These are phyloP conservation scores for Pyropia yezoensis DNA, from an alignment of 23 red algal genomes.

Conservation along the genomic window DNA sequence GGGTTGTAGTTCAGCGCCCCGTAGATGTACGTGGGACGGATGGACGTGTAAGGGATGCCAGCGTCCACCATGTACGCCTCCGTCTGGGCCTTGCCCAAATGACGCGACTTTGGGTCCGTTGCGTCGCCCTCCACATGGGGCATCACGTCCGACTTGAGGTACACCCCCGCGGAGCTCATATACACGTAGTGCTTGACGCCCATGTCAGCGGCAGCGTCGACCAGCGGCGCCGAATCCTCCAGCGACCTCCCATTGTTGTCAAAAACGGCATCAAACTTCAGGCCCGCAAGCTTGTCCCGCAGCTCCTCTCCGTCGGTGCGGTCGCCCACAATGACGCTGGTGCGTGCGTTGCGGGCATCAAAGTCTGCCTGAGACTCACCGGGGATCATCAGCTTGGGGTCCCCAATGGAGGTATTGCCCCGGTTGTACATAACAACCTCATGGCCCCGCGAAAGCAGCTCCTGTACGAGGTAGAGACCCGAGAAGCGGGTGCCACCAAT, in stretches of 20 bases:
- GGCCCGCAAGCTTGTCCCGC: constrained; percentile 5
- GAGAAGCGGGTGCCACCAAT: constrained; percentile 96
- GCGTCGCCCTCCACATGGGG: constrained; percentile 90
- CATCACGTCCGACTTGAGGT: constrained; percentile 74
- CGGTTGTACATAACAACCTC: constrained; percentile 81
- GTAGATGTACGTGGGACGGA: constrained; percentile 98
- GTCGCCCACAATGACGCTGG: constrained; percentile 58
- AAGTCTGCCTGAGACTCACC: constrained; percentile 76
- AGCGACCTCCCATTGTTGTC: constrained; percentile 88
- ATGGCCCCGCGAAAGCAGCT: constrained; percentile 60
- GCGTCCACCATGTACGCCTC: constrained; percentile 61
- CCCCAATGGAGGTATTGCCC: constrained; percentile 41
- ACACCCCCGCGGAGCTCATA: constrained; percentile 95
- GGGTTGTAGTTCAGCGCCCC: constrained; percentile 97
- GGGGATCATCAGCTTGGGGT: constrained; percentile 50
- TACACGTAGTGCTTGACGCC: constrained; percentile 80
- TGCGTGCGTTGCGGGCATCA: constrained; percentile 35
- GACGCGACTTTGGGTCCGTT: constrained; percentile 66
- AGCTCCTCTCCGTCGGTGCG: constrained; percentile 59
- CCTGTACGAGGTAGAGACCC: constrained; percentile 89
- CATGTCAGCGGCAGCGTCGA: constrained; percentile 40
- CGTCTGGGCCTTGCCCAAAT: constrained; percentile 91
- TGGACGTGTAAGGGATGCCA: constrained; percentile 67
- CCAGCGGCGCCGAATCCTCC: constrained; percentile 54
- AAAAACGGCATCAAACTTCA: constrained; percentile 76